Evolutionary conservation across 495 filamentous ascomycete genomes (phyloP).

Genomic region (Penicillium waksmanii): DNA sequence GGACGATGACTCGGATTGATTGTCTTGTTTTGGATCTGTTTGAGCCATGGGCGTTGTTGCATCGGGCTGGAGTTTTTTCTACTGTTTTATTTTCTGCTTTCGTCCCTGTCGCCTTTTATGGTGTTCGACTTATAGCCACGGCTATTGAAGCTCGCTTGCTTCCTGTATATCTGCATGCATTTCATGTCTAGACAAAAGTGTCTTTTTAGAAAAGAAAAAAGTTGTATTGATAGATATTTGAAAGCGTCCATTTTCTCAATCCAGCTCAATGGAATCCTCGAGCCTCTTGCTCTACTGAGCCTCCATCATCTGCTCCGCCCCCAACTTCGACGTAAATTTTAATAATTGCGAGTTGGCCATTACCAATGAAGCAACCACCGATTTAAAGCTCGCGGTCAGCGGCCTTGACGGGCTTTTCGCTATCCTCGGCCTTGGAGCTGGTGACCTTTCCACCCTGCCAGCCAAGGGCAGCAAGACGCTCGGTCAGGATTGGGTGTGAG

Average conservation of each 20-base stretch:
- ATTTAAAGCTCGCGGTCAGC: slow-evolving; percentile 61
- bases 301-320: background rate
- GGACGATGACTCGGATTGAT: slow-evolving; percentile 35
- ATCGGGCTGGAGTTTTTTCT: slow-evolving; percentile 36
- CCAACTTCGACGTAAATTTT: background rate
- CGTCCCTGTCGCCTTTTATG: slow-evolving; percentile 1
- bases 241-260: background rate
- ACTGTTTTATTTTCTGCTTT: slow-evolving; percentile 14
- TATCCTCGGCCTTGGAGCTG: slow-evolving; percentile 51
- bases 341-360: background rate
- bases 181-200: slow-evolving; percentile 29
- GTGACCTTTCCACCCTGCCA: slow-evolving; percentile 71
- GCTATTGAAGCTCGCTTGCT: slow-evolving; percentile 16
- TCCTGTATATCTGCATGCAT: slow-evolving; percentile 19
- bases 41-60: slow-evolving; percentile 32
- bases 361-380: background rate
- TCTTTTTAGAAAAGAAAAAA: slow-evolving; percentile 1
- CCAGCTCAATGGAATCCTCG: background rate
- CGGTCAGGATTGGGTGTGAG: slow-evolving; percentile 94
- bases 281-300: background rate
- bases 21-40: slow-evolving; percentile 19
- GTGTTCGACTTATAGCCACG: background rate
- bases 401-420: slow-evolving; percentile 57
- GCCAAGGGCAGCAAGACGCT: slow-evolving; percentile 85
- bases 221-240: slow-evolving; percentile 10